Percentiles rank a stretch among this genome's conserved stretches.
Evolutionary conservation across 2,329 filamentous ascomycete genomes (phyloP).

Genomic region (Furcasterigmium furcatum): DNA sequence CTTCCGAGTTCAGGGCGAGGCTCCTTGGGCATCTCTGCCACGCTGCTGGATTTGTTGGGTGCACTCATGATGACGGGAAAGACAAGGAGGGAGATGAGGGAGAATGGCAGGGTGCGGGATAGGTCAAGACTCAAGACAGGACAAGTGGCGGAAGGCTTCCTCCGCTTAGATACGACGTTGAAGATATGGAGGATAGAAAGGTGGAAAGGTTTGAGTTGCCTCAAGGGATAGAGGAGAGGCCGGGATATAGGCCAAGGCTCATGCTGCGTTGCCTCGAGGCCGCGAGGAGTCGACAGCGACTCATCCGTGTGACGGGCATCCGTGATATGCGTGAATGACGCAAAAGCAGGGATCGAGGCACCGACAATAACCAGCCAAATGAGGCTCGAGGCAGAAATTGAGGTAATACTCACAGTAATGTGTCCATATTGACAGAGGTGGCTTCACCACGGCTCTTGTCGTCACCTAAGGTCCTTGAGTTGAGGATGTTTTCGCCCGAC

Average conservation of each 20-base stretch:
- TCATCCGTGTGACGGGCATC: background rate
- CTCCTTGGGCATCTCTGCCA: background rate
- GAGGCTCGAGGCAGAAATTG: too few species aligned
- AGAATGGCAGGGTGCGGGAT: background rate
- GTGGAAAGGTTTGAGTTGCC: background rate
- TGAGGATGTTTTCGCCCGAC: too few species aligned
- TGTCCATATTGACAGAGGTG: conserved; percentile 19
- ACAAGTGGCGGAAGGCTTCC: background rate
- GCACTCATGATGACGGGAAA: background rate
- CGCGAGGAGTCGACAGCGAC: background rate
- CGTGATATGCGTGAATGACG: too few species aligned
- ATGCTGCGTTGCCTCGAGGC: background rate
- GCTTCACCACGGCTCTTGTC: background rate
- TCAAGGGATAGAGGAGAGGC: background rate
- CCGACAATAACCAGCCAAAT: too few species aligned
- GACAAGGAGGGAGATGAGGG: background rate
- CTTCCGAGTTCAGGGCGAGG: conserved; percentile 12
- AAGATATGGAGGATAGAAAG: background rate
- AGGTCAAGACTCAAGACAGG: background rate
- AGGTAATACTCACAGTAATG: conserved; percentile 21
- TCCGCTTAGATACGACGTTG: background rate
- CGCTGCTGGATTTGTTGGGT: background rate
- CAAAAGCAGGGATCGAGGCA: too few species aligned
- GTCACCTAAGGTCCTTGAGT: too few species aligned
- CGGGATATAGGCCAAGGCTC: background rate